phyloP scores from a whole-genome alignment of 2,329 filamentous ascomycete genomes.

The Claviceps sp. region DNA sequence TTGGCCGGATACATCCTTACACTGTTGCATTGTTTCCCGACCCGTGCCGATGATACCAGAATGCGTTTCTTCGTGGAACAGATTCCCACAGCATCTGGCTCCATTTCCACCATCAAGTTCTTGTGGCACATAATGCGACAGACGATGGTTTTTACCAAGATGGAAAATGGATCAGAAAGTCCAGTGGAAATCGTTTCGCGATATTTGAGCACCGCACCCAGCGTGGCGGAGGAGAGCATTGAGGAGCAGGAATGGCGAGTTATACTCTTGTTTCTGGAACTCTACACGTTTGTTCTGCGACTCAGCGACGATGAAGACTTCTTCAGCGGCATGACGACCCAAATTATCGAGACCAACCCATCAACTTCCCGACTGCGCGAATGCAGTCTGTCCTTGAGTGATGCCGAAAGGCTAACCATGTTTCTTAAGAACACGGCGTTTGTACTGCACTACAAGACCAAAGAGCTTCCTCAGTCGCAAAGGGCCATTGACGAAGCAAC shows the following conservation, averaged over 20 bases:
- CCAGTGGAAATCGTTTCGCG: slow-evolving; percentile 17
- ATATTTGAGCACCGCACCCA: slow-evolving; percentile 19
- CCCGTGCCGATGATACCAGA: slow-evolving; percentile 71
- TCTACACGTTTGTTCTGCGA: slow-evolving; percentile 85
- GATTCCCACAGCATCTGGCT: slow-evolving; percentile 33
- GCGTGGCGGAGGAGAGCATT: slow-evolving; percentile 8
- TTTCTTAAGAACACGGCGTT: slow-evolving; percentile 91
- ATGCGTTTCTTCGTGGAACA: slow-evolving; percentile 72
- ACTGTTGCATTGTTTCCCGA: slow-evolving; percentile 72
- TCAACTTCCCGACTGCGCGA: slow-evolving; percentile 36
- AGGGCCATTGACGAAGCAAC: slow-evolving; percentile 11
- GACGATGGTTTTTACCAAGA: slow-evolving; percentile 26
- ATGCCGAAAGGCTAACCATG: slow-evolving; percentile 60
- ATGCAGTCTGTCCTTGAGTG: slow-evolving; percentile 56
- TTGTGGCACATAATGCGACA: slow-evolving; percentile 57
- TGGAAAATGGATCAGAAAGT: slow-evolving; percentile 17
- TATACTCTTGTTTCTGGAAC: slow-evolving; percentile 78
- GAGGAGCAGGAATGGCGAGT: slow-evolving; percentile 64
- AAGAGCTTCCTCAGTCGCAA: slow-evolving; percentile 36
- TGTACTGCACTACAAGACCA: slow-evolving; percentile 71
- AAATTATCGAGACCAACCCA: slow-evolving; percentile 22
- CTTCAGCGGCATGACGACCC: slow-evolving; percentile 44
- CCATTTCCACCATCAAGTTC: slow-evolving; percentile 47
- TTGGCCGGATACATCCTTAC: slow-evolving; percentile 80
- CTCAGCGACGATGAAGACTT: slow-evolving; percentile 97